Evolutionary conservation across 164 flowering plant genomes (phyloP), one percentile per base, ranked within the genome.

Genomic region (Aristolochia contorta): DNA sequence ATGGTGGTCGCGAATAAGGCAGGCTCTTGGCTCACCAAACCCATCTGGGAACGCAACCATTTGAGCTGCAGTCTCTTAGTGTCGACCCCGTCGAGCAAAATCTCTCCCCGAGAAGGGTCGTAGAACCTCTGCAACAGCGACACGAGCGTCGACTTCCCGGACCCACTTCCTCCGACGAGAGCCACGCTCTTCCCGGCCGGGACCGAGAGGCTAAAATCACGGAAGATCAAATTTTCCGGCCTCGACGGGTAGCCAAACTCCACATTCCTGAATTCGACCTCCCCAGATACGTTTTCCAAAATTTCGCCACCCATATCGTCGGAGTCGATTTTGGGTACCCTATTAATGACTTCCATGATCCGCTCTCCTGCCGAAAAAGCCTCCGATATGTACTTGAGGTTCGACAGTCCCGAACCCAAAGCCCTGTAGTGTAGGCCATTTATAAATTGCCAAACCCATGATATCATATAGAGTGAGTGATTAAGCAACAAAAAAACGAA

Each of bases 41-140:
- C 97, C 97, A 91, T 85, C 58, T 86, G 92, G 0, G 91, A 83
- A 57, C 97, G 77, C 12, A 91, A 63, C 97, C 96, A 91, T 69
- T 85, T 89, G 10, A 91, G 64, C 62, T 86, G 94, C 62, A 89
- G 72, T 67, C 74, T 81, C 43, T 80, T 65, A 50, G 84, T 84
- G 9, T 78, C 41, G 6, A 85, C 71, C 25, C 95, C 95, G 60
- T 85, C 96, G 3, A 91, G 64, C 2, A 75, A 58, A 22, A 91
- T 80, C 37, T 87, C 83, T 10, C 98, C 96, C 0, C 76, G 79
- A 19, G 80, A 66, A 30, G 91, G 96, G 57, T 84, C 87, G 63
- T 89, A 91, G 65, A 86, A 89, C 47, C 98, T 77, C 50, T 89
- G 85, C 65, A 91, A 45, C 22, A 92, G 69, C 4, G 88, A 65